Percentiles rank a stretch among this genome's conserved stretches.
phyloP scores from a whole-genome alignment of 1,139 yeast genomes.

The Candida anutae region DNA sequence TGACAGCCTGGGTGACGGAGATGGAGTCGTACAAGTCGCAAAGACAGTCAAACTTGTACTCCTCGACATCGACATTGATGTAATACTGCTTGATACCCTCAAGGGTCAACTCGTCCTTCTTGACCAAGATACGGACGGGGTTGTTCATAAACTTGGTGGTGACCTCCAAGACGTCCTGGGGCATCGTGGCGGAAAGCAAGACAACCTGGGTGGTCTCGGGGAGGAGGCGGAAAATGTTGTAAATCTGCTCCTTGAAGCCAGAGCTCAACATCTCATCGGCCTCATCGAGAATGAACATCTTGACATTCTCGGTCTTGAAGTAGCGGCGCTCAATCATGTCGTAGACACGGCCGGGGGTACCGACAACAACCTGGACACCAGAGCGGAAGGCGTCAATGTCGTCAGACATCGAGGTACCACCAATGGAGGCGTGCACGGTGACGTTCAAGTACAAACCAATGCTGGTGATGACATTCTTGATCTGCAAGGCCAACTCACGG shows the following conservation, averaged over 20 bases:
- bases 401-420: slow-evolving; percentile 91
- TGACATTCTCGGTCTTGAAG: slow-evolving; percentile 81
- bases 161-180: slow-evolving; percentile 92
- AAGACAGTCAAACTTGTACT: slow-evolving; percentile 90
- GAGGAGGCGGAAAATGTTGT: slow-evolving; percentile 89
- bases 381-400: slow-evolving; percentile 88
- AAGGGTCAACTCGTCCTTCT: slow-evolving; percentile 95
- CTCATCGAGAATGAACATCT: slow-evolving; percentile 97
- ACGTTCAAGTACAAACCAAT: slow-evolving; percentile 91
- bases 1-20: slow-evolving; percentile 97
- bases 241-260: slow-evolving; percentile 97
- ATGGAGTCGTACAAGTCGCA: slow-evolving; percentile 96
- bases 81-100: slow-evolving; percentile 98
- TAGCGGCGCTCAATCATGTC: slow-evolving; percentile 95
- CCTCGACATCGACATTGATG: slow-evolving; percentile 90
- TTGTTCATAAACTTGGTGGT: slow-evolving; percentile 95
- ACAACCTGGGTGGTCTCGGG: slow-evolving; percentile 97
- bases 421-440: slow-evolving; percentile 96
- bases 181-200: slow-evolving; percentile 95
- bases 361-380: slow-evolving; percentile 95
- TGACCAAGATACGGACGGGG: slow-evolving; percentile 94
- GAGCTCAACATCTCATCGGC: slow-evolving; percentile 98
- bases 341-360: slow-evolving; percentile 98
- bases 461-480: slow-evolving; percentile 91
- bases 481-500: slow-evolving; percentile 97